These are phyloP conservation scores for Anisodus tanguticus DNA, from an alignment of 257 asterid genomes.

Conservation along the genomic window DNA sequence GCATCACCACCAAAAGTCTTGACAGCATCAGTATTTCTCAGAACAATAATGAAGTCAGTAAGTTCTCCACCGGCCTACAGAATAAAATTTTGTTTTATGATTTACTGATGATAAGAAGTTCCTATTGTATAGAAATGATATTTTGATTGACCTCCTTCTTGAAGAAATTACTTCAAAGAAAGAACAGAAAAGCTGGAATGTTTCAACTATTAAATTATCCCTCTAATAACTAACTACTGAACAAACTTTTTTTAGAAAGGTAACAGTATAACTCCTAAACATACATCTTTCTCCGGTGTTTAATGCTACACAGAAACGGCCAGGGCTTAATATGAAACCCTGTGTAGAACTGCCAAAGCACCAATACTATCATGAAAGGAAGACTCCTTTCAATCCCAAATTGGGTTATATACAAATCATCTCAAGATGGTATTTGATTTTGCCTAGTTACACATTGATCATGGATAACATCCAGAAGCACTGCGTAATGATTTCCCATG, in stretches of 20 bases:
- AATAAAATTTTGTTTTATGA: background rate
- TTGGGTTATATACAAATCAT: background rate
- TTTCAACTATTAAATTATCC: background rate
- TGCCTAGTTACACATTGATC: background rate
- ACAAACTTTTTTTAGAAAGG: background rate
- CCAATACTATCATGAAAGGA: background rate
- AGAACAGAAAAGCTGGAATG: background rate
- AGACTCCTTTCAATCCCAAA: background rate
- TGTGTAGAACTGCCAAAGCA: background rate
- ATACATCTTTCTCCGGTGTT: background rate
- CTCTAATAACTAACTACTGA: background rate
- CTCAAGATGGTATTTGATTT: conserved; percentile 6
- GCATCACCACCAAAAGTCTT: conserved; percentile 74
- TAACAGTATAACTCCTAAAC: too few species aligned
- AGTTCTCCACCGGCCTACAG: conserved; percentile 97
- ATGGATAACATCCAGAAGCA: conserved; percentile 15
- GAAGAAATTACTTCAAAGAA: background rate
- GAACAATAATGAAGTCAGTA: conserved; percentile 80
- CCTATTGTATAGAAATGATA: background rate
- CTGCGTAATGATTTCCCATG: background rate
- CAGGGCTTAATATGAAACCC: background rate
- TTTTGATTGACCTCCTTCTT: background rate
- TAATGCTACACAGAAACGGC: background rate
- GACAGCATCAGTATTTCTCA: conserved; percentile 82
- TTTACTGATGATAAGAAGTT: conserved; percentile 13